Percentiles rank a stretch among this genome's conserved stretches.
phyloP scores from a whole-genome alignment of 176 grass and related monocot genomes.

The Stipa capillata region DNA sequence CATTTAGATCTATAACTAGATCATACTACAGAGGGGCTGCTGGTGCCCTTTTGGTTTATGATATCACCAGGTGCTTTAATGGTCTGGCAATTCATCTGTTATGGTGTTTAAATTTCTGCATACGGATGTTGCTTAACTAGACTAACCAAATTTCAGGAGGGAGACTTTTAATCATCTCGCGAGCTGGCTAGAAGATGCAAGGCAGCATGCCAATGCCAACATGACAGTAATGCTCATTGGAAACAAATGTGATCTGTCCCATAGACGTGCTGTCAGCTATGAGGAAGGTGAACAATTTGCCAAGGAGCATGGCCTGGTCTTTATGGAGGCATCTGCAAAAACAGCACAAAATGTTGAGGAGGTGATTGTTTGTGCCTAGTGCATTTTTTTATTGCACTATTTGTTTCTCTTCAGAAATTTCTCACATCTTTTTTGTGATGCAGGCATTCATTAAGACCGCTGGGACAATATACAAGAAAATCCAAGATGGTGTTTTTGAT shows the following conservation, averaged over 20 bases:
- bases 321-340: slow-evolving; percentile 81
- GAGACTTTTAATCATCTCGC: slow-evolving; percentile 83
- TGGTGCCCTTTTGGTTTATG: slow-evolving; percentile 82
- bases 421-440: slow-evolving; percentile 1
- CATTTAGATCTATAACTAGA: slow-evolving; percentile 81
- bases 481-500: slow-evolving; percentile 79
- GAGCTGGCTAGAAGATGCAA: slow-evolving; percentile 80
- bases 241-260: slow-evolving; percentile 70
- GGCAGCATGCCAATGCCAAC: slow-evolving; percentile 70
- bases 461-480: slow-evolving; percentile 81
- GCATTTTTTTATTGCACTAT: background rate
- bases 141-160: slow-evolving; percentile 39
- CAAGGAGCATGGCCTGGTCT: slow-evolving; percentile 63
- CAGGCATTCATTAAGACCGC: slow-evolving; percentile 74
- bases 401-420: background rate
- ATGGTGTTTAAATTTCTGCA: background rate
- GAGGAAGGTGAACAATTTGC: slow-evolving; percentile 82
- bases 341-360: slow-evolving; percentile 73
- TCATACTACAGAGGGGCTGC: slow-evolving; percentile 87
- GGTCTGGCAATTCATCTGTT: background rate
- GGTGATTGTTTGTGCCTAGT: slow-evolving; percentile 16
- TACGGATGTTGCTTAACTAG: background rate
- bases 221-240: slow-evolving; percentile 80
- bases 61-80: slow-evolving; percentile 52
- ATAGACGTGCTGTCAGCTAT: slow-evolving; percentile 67